phyloP scores from a whole-genome alignment of 257 asterid species.

The Cruciata laevipes region DNA sequence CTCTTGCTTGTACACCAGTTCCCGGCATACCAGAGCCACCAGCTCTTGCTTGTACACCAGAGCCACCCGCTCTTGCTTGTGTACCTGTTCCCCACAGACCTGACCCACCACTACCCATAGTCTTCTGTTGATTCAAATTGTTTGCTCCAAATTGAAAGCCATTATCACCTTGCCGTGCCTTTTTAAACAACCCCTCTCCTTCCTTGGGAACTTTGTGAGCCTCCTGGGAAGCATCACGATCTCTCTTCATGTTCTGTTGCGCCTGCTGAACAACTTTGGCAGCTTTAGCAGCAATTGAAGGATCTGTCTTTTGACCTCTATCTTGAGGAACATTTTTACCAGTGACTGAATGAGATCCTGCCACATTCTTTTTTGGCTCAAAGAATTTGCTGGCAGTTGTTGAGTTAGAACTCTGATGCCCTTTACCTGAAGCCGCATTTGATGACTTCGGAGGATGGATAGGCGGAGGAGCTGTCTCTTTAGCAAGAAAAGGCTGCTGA shows the following conservation, averaged over 20 bases:
- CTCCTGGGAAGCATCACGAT: slow-evolving; percentile 37
- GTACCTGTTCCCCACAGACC: slow-evolving; percentile 8
- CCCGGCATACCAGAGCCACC: slow-evolving; percentile 14
- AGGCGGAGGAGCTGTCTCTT: slow-evolving; percentile 58
- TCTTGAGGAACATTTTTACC: slow-evolving; percentile 23
- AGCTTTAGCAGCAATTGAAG: slow-evolving; percentile 46
- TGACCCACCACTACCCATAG: slow-evolving; percentile 23
- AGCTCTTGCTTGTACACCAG: not conserved
- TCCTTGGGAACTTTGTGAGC: slow-evolving; percentile 6
- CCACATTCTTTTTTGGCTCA: slow-evolving; percentile 30
- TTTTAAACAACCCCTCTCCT: slow-evolving; percentile 29
- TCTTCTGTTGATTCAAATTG: slow-evolving; percentile 8
- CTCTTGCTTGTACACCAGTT: not conserved
- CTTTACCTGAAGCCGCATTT: slow-evolving; percentile 23
- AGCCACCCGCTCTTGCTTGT: not conserved
- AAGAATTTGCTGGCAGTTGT: slow-evolving; percentile 24
- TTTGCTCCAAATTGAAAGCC: slow-evolving; percentile 28
- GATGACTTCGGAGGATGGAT: slow-evolving; percentile 26
- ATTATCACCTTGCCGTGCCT: slow-evolving; percentile 36
- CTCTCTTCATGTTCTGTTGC: slow-evolving; percentile 52
- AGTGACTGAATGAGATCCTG: slow-evolving; percentile 22
- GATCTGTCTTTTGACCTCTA: slow-evolving; percentile 28
- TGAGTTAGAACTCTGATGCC: slow-evolving; percentile 22
- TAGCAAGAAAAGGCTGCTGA: slow-evolving; percentile 47
- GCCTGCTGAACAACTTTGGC: slow-evolving; percentile 45